Percentiles rank a stretch among this genome's conserved stretches.
These are phyloP conservation scores for Metschnikowia continentalis DNA, from an alignment of 805 yeast species.

Conservation along the genomic window DNA sequence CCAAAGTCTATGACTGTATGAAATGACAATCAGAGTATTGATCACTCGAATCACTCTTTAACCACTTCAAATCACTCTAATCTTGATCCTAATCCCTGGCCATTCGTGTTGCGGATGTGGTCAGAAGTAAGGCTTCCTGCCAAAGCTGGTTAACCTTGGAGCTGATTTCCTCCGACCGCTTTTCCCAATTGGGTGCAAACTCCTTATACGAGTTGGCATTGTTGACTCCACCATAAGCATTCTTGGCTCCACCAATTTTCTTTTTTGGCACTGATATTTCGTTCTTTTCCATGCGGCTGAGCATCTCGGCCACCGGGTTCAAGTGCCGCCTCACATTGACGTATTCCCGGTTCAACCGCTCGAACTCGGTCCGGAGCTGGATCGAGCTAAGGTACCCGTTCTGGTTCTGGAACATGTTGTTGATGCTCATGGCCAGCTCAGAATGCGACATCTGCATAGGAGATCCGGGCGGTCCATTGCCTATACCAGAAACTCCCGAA, in stretches of 20 bases:
- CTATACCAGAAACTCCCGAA: neutral
- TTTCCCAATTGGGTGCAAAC: conserved; percentile 29
- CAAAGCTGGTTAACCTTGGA: conserved; percentile 29
- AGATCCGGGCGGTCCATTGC: neutral
- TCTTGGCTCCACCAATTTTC: conserved; percentile 8
- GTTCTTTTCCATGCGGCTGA: conserved; percentile 44
- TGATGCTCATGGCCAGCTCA: conserved; percentile 4
- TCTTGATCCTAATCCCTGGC: no score
- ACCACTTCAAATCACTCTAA: no score
- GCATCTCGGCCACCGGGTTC: conserved; percentile 66
- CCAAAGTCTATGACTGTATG: no score
- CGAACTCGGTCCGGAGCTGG: conserved; percentile 70
- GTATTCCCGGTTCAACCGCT: conserved; percentile 70
- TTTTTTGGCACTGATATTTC: conserved; percentile 23
- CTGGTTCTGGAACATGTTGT: conserved; percentile 19
- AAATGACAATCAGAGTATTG: no score
- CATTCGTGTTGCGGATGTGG: conserved; percentile 7
- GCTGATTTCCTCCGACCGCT: conserved; percentile 27
- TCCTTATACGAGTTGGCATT: conserved; percentile 33
- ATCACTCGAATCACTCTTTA: no score
- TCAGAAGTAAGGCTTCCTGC: conserved; percentile 36
- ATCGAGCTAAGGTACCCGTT: conserved; percentile 43
- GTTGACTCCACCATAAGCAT: conserved; percentile 4
- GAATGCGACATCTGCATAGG: neutral
- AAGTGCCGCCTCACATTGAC: conserved; percentile 61